These are phyloP conservation scores for Aspergillus puulaauensis DNA, from an alignment of 2,329 filamentous ascomycete species.

Conservation along the genomic window DNA sequence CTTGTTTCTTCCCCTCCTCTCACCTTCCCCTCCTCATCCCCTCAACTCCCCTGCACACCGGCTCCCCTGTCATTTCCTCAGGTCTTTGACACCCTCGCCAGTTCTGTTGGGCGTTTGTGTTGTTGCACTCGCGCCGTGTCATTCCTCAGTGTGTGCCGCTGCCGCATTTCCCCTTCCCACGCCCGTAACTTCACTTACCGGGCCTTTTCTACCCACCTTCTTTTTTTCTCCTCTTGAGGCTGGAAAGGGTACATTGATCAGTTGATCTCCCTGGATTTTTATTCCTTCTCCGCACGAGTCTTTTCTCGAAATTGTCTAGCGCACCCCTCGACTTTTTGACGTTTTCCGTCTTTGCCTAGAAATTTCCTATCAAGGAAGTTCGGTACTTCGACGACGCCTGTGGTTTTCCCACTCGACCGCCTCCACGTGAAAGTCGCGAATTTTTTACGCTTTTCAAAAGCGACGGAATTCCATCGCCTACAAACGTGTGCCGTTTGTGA, in stretches of 20 bases:
- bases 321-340: conserved; percentile 9
- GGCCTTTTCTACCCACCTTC: conserved; percentile 18
- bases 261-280: conserved; percentile 17
- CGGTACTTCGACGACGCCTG: conserved; percentile 4
- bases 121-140: conserved; percentile 23
- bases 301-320: conserved; percentile 20
- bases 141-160: conserved; percentile 21
- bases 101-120: conserved; percentile 21
- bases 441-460: conserved; percentile 21
- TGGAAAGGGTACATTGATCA: conserved; percentile 22
- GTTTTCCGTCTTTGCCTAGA: conserved; percentile 13
- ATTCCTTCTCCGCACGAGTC: conserved; percentile 20
- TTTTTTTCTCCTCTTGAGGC: conserved; percentile 10
- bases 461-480: conserved; percentile 11
- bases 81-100: conserved; percentile 11
- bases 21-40: conserved; percentile 23
- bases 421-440: conserved; percentile 30
- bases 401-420: conserved; percentile 7
- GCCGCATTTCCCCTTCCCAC: conserved; percentile 20
- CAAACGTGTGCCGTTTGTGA: conserved; percentile 6
- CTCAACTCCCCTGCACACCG: conserved; percentile 20
- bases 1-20: conserved; percentile 12
- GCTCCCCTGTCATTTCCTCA: conserved; percentile 19
- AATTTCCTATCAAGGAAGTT: conserved; percentile 12
- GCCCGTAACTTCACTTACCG: conserved; percentile 18